A percentile compares a stretch with the other conserved stretches of the same genome.
These are phyloP conservation scores for Gynochthodes officinalis DNA, from an alignment of 257 asterid genomes.

Conservation along the genomic window DNA sequence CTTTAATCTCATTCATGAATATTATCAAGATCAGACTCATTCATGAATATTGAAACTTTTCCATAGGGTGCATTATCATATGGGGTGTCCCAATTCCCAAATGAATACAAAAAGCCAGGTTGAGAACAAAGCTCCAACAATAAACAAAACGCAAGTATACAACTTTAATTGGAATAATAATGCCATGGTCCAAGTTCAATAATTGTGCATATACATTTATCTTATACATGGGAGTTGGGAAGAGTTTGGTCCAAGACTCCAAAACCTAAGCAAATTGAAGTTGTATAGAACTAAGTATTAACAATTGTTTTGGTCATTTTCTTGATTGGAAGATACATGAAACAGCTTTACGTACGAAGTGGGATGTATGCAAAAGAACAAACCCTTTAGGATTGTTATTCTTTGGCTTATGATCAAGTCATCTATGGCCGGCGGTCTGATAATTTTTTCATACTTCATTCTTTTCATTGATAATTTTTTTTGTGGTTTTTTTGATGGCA, in stretches of 20 bases:
- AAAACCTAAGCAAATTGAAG: neutral
- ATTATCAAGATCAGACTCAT: neutral
- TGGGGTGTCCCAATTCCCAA: constrained; percentile 12
- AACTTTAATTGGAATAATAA: neutral
- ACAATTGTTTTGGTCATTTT: neutral
- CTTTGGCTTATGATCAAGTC: too few relatives aligned
- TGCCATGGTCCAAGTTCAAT: neutral
- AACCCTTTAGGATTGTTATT: too few relatives aligned
- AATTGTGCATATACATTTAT: too few relatives aligned
- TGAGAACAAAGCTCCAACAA: constrained; percentile 3
- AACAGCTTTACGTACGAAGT: neutral
- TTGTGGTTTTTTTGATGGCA: too few relatives aligned
- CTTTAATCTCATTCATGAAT: too few relatives aligned
- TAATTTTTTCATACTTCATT: too few relatives aligned
- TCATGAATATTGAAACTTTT: neutral
- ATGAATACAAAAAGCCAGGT: neutral
- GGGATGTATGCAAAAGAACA: too few relatives aligned
- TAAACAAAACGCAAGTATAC: neutral
- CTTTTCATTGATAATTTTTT: too few relatives aligned
- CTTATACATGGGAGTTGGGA: too few relatives aligned
- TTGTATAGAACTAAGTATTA: too few relatives aligned
- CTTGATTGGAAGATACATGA: neutral
- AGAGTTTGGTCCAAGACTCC: neutral
- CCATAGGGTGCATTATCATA: neutral
- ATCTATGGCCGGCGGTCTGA: neutral